phyloP scores from a whole-genome alignment of 768 basidiomycete genomes.

The Phanerochaete sordida region DNA sequence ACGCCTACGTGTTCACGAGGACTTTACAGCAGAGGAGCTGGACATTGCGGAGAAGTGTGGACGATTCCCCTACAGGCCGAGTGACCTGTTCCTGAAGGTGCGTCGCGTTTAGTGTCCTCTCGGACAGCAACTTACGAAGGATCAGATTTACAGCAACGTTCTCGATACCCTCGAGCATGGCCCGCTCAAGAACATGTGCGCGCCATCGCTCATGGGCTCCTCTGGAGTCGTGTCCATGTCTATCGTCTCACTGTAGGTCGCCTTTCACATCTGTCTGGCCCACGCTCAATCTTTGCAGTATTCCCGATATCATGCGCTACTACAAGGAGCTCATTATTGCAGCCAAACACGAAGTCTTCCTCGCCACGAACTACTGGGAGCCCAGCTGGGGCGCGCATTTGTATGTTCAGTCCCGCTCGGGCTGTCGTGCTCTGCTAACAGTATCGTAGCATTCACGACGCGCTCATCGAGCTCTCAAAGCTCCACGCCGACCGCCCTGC shows the following conservation, averaged over 20 bases:
- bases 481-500: constrained; percentile 40
- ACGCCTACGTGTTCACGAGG: constrained; percentile 14
- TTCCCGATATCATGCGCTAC: constrained; percentile 73
- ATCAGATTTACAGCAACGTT: constrained; percentile 60
- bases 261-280: neutral
- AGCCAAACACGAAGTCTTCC: constrained; percentile 60
- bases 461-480: constrained; percentile 48
- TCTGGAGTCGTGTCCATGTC: constrained; percentile 61
- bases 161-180: constrained; percentile 53
- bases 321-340: constrained; percentile 58
- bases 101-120: constrained; percentile 10
- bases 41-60: constrained; percentile 46
- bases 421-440: constrained; percentile 8
- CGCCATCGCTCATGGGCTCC: constrained; percentile 60
- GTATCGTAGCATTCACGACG: constrained; percentile 34
- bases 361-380: constrained; percentile 66
- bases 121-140: neutral
- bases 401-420: constrained; percentile 14
- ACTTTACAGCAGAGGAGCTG: constrained; percentile 38
- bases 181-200: constrained; percentile 53
- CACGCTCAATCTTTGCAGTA: constrained; percentile 29
- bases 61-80: constrained; percentile 49
- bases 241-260: constrained; percentile 51
- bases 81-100: constrained; percentile 60
- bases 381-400: constrained; percentile 26